Percentiles rank a stretch among this genome's conserved stretches.
Evolutionary conservation across 2,329 filamentous ascomycete genomes (phyloP).

Genomic region (Hymenoscyphus albidus): DNA sequence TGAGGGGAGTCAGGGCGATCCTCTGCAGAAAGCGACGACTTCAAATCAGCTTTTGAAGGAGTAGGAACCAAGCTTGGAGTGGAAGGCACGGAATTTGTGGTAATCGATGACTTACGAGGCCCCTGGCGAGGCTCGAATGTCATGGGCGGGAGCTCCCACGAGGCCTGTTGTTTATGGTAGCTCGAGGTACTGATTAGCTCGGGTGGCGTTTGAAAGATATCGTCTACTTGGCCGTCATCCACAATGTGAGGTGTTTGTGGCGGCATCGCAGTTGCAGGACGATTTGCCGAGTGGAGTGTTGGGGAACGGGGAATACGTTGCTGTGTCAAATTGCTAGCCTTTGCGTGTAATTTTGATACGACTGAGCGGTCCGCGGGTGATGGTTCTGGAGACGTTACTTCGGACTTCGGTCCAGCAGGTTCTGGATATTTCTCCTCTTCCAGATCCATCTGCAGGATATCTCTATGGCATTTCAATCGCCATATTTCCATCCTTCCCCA

Average conservation of each 20-base stretch:
- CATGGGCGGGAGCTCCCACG: slow-evolving; percentile 43
- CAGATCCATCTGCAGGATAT: slow-evolving; percentile 80
- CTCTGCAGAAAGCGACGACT: slow-evolving; percentile 34
- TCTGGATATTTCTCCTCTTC: slow-evolving; percentile 61
- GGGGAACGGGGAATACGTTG: slow-evolving; percentile 40
- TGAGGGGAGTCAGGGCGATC: slow-evolving; percentile 32
- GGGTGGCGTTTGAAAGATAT: slow-evolving; percentile 49
- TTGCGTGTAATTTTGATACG: slow-evolving; percentile 36
- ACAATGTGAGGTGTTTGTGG: slow-evolving; percentile 35
- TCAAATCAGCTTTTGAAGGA: slow-evolving; percentile 36
- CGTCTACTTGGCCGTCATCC: slow-evolving; percentile 40
- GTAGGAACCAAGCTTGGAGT: slow-evolving; percentile 27
- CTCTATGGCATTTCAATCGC: slow-evolving; percentile 84
- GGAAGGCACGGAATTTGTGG: slow-evolving; percentile 37
- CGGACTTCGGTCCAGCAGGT: slow-evolving; percentile 8
- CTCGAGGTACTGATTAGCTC: slow-evolving; percentile 39
- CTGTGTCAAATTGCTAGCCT: slow-evolving; percentile 36
- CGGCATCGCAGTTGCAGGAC: slow-evolving; percentile 32
- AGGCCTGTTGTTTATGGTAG: slow-evolving; percentile 41
- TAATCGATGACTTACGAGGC: slow-evolving; percentile 43
- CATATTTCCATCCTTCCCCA: slow-evolving; percentile 95
- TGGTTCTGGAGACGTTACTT: slow-evolving; percentile 18
- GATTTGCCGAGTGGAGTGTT: slow-evolving; percentile 32
- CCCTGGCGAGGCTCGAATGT: slow-evolving; percentile 35
- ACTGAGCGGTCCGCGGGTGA: slow-evolving; percentile 32